Conservation (phyloP, 106 monocot species). For the Acanthochlamys bracteata region DNA sequence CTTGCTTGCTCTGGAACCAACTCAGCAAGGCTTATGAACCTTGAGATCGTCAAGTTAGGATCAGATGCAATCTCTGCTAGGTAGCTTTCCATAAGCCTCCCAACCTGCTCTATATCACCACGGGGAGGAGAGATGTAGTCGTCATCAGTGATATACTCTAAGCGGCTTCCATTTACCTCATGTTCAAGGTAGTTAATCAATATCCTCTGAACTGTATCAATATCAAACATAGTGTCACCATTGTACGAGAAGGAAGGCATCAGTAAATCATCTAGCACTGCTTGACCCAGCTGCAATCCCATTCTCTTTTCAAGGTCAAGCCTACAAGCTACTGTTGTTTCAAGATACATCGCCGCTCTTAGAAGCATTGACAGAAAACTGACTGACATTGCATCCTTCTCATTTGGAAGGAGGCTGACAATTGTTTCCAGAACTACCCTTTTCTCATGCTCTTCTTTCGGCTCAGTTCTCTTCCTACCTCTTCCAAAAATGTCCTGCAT, state of each 20-base stretch:
- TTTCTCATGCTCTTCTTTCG: conserved; percentile 77
- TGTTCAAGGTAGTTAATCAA: conserved; percentile 59
- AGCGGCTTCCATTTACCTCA: conserved; percentile 18
- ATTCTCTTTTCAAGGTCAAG: conserved; percentile 83
- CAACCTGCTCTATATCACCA: conserved; percentile 43
- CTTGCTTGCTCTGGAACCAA: conserved; percentile 63
- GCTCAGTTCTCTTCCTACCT: conserved; percentile 51
- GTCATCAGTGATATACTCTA: conserved; percentile 30
- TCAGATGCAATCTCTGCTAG: conserved; percentile 82
- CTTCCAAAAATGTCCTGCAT: conserved; percentile 70
- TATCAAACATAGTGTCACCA: conserved; percentile 43
- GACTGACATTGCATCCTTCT: conserved; percentile 70
- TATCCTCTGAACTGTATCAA: conserved; percentile 74
- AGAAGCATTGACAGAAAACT: conserved; percentile 82
- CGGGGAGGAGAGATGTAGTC: conserved; percentile 27
- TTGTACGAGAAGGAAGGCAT: conserved; percentile 58
- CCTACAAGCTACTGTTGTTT: conserved; percentile 81
- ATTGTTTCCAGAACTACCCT: conserved; percentile 72
- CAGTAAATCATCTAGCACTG: conserved; percentile 68
- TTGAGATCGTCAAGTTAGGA: conserved; percentile 38
- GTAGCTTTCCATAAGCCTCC: conserved; percentile 79
- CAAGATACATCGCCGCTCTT: conserved; percentile 58
- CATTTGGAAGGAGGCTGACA: conserved; percentile 67
- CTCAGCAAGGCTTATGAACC: conserved; percentile 63
- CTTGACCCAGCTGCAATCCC: conserved; percentile 59